Evolutionary conservation across 2,329 filamentous ascomycete species (phyloP).

Genomic region (Fusarium pseudoanthophilum): DNA sequence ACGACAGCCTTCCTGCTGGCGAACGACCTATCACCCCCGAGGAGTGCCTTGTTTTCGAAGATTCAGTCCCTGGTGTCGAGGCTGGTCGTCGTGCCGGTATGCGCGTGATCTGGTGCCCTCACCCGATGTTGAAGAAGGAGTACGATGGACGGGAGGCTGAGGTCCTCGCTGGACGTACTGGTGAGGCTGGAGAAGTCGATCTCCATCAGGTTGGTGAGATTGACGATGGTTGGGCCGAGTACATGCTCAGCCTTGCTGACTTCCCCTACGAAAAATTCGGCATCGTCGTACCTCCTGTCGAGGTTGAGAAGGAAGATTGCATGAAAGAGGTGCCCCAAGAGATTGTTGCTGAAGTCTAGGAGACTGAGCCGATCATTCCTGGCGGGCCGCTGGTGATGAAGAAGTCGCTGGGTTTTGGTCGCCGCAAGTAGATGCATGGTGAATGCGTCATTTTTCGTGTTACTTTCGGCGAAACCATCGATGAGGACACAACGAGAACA

Average conservation of each 20-base stretch:
- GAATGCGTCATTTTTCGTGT: not conserved
- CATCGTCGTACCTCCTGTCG: conserved; percentile 59
- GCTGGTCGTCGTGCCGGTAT: conserved; percentile 90
- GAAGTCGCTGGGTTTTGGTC: not conserved
- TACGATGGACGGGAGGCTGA: conserved; percentile 80
- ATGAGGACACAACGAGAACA: not conserved
- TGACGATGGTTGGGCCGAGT: conserved; percentile 71
- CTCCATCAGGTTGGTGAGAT: conserved; percentile 66
- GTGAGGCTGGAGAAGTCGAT: conserved; percentile 69
- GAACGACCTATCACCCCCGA: conserved; percentile 76
- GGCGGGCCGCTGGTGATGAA: not conserved
- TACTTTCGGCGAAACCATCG: conserved; percentile 1
- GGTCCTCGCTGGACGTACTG: conserved; percentile 84
- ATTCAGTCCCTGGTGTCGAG: conserved; percentile 93
- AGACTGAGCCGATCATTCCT: conserved; percentile 13
- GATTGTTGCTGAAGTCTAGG: conserved; percentile 27
- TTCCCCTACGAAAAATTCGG: conserved; percentile 71
- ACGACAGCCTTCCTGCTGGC: conserved; percentile 72
- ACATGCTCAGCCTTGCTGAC: conserved; percentile 59
- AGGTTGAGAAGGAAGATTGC: conserved; percentile 56
- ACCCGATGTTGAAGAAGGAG: conserved; percentile 79
- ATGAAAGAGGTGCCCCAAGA: conserved; percentile 51
- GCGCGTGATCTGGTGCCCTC: conserved; percentile 93
- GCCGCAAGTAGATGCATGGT: not conserved
- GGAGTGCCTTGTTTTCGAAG: conserved; percentile 96